Base-by-base conservation (phyloP, 2,329 filamentous ascomycete genomes). In the Ophiostoma tasmaniense region DNA sequence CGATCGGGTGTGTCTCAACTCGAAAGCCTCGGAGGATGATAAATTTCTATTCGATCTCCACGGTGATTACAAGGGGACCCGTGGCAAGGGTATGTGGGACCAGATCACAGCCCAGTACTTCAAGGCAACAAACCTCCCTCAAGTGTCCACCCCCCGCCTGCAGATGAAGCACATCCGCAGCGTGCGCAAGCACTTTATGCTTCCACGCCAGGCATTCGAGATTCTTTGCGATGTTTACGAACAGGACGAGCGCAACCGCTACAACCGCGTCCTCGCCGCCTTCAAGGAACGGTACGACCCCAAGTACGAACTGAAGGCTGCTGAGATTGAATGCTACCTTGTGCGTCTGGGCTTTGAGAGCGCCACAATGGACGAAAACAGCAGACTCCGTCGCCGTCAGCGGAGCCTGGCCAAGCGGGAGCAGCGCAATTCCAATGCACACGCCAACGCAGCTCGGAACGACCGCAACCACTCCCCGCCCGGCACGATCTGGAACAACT, bases 11-110 rank as follows among this genome's bases (percentile, higher is more conserved):
- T 22, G n/a, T 3, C 77, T 86, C 61, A 81, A 81, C 68, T 75
- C 77, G 28, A 78, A 78, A 22, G 82, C 82, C 33, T 81, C 82
- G 1, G 78, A 81, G 1, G 80, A 84, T 42, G 81, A 84, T 70
- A 78, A 78, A 28, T 83, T 77, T 67, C 79, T 87, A 39, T 82
- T 85, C 66, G 77, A 82, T 33, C 79, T 83, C n/a, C 79, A 83
- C 14, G 81, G 80, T 74, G 74, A 80, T 30, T 79, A 81, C 72
- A 76, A 80, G 20, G 73, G 80, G 25, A 78, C 80, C 67, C 84
- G 83, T 73, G 84, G 85, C 20, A 84, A 84, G 71, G 83, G 84
- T 42, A 87, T 87, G 84, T 87, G 85, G 85, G 81, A 84, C 30
- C 78, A 79, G 52, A 85, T 87, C 69, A 79, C 80, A 66, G 74